phyloP scores from a whole-genome alignment of 1,139 yeast genomes.

The Pichia norvegensis region DNA sequence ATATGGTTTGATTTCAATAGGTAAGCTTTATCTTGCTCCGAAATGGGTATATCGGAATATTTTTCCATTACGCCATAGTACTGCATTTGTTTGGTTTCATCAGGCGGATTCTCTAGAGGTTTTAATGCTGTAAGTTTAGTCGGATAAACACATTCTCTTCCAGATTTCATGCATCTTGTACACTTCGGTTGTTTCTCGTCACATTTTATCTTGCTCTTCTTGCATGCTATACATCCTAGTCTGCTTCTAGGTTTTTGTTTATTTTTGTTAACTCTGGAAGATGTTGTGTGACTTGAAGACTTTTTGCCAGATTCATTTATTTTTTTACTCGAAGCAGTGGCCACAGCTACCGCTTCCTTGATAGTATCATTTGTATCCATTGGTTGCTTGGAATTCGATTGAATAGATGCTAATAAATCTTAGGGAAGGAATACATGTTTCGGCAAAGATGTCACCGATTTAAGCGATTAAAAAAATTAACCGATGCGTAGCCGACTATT shows the following conservation, averaged over 20 bases:
- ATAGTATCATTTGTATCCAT: background rate
- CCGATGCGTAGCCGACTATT: no score
- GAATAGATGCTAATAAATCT: no score
- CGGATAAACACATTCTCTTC: constrained; percentile 12
- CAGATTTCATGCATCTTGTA: constrained; percentile 14
- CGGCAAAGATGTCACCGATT: background rate
- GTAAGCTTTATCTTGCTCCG: background rate
- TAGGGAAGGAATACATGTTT: no score
- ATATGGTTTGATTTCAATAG: background rate
- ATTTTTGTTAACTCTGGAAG: background rate
- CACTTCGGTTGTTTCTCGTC: constrained; percentile 68
- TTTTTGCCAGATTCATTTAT: background rate
- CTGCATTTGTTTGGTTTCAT: background rate
- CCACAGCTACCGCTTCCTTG: background rate
- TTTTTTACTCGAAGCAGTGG: background rate
- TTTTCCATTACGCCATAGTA: background rate
- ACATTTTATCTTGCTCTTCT: constrained; percentile 81
- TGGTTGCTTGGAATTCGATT: no score
- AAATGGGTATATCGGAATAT: background rate
- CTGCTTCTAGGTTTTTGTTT: constrained; percentile 7
- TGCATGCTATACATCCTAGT: constrained; percentile 78
- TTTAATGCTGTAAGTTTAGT: constrained; percentile 3
- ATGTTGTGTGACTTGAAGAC: background rate
- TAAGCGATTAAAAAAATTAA: background rate
- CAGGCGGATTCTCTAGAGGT: background rate